Evolutionary conservation across 2,329 filamentous ascomycete species (phyloP).

Genomic region (Xylariaceae sp.): DNA sequence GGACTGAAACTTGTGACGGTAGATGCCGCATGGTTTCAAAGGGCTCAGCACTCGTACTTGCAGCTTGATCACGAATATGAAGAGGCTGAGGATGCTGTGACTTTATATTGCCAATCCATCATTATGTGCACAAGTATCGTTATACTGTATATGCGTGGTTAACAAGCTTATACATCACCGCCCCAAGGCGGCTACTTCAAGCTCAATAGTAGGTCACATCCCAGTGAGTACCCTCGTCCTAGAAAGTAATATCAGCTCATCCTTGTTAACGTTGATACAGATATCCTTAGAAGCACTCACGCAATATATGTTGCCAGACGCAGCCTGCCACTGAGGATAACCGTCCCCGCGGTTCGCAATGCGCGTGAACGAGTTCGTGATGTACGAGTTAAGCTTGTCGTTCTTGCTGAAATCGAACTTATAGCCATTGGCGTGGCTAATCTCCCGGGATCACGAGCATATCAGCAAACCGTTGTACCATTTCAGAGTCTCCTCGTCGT

Average conservation of each 20-base stretch:
- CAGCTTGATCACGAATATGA: too few species aligned
- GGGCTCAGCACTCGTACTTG: too few species aligned
- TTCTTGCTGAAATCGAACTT: conserved; percentile 27
- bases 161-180: neutral
- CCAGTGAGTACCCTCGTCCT: conserved; percentile 28
- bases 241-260: conserved; percentile 2
- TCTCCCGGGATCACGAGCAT: neutral
- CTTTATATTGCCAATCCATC: too few species aligned
- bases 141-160: too few species aligned
- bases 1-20: too few species aligned
- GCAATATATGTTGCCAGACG: conserved; percentile 26
- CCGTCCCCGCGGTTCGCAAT: conserved; percentile 25
- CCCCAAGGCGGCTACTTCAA: neutral
- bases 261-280: neutral
- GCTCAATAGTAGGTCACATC: conserved; percentile 25
- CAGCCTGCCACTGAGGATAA: conserved; percentile 26
- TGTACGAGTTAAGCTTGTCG: conserved; percentile 20
- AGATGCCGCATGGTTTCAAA: too few species aligned
- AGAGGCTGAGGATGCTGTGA: too few species aligned
- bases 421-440: conserved; percentile 24
- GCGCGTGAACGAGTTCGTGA: conserved; percentile 21
- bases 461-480: conserved; percentile 6
- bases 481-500: neutral
- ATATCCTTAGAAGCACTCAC: conserved; percentile 7
- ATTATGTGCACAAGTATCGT: too few species aligned